A percentile compares a stretch with the other conserved stretches of the same genome.
phyloP scores from a whole-genome alignment of 768 basidiomycete species.

The Pleurotus platypus region DNA sequence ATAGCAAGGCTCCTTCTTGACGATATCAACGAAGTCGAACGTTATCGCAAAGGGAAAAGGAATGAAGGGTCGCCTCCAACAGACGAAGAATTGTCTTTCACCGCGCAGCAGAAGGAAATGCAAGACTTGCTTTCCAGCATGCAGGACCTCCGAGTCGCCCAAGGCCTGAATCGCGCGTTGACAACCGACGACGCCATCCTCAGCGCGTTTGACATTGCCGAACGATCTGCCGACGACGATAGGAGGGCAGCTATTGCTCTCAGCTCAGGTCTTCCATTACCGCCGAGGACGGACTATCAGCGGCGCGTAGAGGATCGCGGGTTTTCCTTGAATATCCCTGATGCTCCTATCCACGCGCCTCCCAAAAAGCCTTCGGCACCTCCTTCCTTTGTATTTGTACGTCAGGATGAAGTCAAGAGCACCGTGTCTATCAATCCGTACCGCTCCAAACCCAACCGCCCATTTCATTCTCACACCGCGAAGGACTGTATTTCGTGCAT shows the following conservation, averaged over 20 bases:
- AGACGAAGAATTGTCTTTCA: constrained; percentile 45
- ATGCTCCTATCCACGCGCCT: background rate
- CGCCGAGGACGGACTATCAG: constrained; percentile 15
- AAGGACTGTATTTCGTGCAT: constrained; percentile 10
- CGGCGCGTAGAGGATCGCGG: background rate
- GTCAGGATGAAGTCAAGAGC: background rate
- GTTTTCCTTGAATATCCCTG: background rate
- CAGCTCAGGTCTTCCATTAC: constrained; percentile 24
- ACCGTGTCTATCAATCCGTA: background rate
- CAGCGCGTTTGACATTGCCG: constrained; percentile 22
- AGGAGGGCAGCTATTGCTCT: constrained; percentile 36
- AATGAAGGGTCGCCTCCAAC: constrained; percentile 24
- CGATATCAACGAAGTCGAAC: constrained; percentile 34
- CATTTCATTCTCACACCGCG: background rate
- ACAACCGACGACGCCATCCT: constrained; percentile 29
- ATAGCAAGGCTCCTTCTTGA: constrained; percentile 36
- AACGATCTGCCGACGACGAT: constrained; percentile 38
- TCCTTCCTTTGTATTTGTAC: background rate
- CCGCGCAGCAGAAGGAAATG: constrained; percentile 34
- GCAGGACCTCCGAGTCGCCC: constrained; percentile 35
- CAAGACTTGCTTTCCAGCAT: constrained; percentile 23
- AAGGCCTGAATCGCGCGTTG: constrained; percentile 39
- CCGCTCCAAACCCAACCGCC: background rate
- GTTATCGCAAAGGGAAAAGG: constrained; percentile 34
- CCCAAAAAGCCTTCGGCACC: background rate